Base-by-base conservation (phyloP, 306 rosid genomes). In the Nissolia schottii region DNA sequence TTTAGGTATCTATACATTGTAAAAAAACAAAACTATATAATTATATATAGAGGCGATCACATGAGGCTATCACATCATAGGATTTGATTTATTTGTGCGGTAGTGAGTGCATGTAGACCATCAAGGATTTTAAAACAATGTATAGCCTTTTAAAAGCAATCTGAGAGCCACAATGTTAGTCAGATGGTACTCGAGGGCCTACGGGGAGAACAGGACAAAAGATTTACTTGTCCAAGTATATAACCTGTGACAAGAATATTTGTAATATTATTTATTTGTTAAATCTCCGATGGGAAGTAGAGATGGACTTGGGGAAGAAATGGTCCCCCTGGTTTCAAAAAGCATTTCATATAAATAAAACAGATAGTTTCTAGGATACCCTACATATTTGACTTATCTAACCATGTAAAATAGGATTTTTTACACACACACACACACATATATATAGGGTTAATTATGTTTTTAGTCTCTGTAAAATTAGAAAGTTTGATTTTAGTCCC, bases 231-330 rank as follows among this genome's bases (percentile, higher is more conserved):
- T 34, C 25, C 67, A 62, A 32, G 45, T 57, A 51, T 66, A 9
- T 62, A 61, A 58, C 50, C 55, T 81, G 38, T 67, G 66, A 35
- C 73, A 7, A 67, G 70, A 15, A 48, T 55, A 67, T 82, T 67
- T 74, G 74, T 65, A 35, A 45, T 34, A 31, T 35, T 37, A 25
- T 28, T 73, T 43, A 73, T 46, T 60, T 45, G 49, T 48, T 65
- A 38, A 31, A 22, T 24, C 22, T 37, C 55, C 61, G 31, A 56
- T 51, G 50, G 23, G 8, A 14, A 49, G 29, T 23, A 45, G 29
- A 40, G 46, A 29, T 38, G 13, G 59, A 25, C 46, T 25, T 1
- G 24, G 64, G 46, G 34, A 50, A 48, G 64, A 77, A 22, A 57
- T 64, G 83, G 68, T 53, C 68, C 81, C 77, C 71, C 45, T 15